Conservation (phyloP, 768 basidiomycete species). For the Guyanaporus albipodus region DNA sequence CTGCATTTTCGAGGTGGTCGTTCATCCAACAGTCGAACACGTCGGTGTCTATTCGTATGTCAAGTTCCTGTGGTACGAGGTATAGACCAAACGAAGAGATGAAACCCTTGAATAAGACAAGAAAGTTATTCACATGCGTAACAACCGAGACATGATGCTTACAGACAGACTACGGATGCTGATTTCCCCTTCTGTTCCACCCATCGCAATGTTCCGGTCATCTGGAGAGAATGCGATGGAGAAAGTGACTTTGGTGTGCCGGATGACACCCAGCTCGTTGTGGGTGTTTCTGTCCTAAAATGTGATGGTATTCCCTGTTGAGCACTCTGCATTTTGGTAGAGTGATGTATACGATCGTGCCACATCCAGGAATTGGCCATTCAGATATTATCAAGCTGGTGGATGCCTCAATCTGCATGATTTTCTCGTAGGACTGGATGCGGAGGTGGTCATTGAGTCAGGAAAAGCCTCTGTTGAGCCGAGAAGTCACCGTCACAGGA, state of each 20-base stretch:
- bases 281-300: slow-evolving; percentile 1
- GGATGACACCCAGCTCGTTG: neutral
- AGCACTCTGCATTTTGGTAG: neutral
- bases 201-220: neutral
- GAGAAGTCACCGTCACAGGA: no score
- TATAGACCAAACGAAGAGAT: no score
- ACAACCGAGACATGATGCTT: neutral
- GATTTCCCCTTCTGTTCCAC: neutral
- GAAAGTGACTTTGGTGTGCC: neutral
- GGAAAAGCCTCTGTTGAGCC: no score
- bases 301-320: neutral
- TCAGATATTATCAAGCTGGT: neutral
- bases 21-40: no score
- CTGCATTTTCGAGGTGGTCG: no score
- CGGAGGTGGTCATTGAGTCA: no score
- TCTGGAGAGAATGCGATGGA: neutral
- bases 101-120: no score
- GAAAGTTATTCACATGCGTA: no score
- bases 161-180: neutral
- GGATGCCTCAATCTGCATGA: no score
- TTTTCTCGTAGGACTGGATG: no score
- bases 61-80: no score
- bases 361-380: neutral
- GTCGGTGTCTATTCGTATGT: no score
- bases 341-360: neutral